phyloP scores from a whole-genome alignment of 2,329 filamentous ascomycete genomes.

The Fusarium coffeatum region DNA sequence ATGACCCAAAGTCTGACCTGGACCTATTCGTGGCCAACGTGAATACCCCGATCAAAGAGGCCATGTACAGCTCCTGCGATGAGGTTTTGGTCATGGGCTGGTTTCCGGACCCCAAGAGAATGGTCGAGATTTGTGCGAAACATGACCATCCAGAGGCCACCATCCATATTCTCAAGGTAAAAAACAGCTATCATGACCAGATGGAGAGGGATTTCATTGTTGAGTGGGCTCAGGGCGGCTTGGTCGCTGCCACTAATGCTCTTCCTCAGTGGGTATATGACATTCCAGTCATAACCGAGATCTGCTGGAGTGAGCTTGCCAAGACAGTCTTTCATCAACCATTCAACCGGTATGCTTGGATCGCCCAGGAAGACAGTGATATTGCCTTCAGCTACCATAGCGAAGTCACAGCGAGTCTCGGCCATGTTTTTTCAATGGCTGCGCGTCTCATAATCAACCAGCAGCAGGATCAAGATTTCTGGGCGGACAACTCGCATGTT shows the following conservation, averaged over 20 bases:
- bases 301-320: not conserved
- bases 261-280: too few species aligned
- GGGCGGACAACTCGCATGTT: too few species aligned
- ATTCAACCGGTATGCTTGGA: not conserved
- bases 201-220: not conserved
- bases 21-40: not conserved
- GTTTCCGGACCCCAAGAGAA: not conserved
- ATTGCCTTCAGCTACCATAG: fast-evolving
- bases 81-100: not conserved
- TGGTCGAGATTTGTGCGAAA: too few species aligned
- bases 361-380: fast-evolving
- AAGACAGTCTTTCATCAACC: not conserved
- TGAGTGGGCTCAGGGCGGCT: too few species aligned
- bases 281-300: too few species aligned
- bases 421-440: not conserved
- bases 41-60: not conserved
- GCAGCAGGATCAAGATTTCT: not conserved
- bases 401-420: fast-evolving
- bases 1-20: not conserved
- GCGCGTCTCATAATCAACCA: not conserved
- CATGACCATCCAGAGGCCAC: fast-evolving
- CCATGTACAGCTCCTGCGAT: fast-evolving
- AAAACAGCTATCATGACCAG: not conserved
- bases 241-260: too few species aligned
- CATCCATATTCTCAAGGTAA: not conserved